A percentile compares a stretch with the other conserved stretches of the same genome.
These are phyloP conservation scores for Parsonsia alboflavescens DNA, from an alignment of 257 asterid genomes.

Conservation along the genomic window DNA sequence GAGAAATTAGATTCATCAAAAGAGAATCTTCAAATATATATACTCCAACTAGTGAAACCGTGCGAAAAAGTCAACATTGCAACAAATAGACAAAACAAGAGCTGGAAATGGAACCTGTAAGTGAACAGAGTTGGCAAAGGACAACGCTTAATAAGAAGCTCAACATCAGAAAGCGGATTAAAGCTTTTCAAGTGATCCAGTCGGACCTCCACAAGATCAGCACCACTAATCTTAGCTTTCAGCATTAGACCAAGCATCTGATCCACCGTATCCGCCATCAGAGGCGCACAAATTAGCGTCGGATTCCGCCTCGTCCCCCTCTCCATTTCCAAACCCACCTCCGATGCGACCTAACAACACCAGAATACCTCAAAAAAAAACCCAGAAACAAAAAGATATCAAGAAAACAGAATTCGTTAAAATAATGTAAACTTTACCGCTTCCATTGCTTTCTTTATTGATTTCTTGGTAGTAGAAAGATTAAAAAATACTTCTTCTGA, in stretches of 20 bases:
- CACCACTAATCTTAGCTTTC: slow-evolving; percentile 68
- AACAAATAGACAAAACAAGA: background rate
- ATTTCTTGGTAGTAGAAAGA: background rate
- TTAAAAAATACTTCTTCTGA: background rate
- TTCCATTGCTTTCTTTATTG: slow-evolving; percentile 15
- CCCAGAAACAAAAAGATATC: no score
- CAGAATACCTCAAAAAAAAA: slow-evolving; percentile 5
- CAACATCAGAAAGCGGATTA: slow-evolving; percentile 46
- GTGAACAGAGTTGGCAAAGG: slow-evolving; percentile 96
- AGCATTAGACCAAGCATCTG: slow-evolving; percentile 61
- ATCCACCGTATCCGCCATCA: slow-evolving; percentile 85
- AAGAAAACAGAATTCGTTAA: background rate
- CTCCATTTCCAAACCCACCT: slow-evolving; percentile 43
- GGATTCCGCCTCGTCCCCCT: slow-evolving; percentile 48
- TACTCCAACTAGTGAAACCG: background rate
- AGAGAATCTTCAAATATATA: background rate
- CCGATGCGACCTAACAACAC: slow-evolving; percentile 37
- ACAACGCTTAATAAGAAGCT: slow-evolving; percentile 49
- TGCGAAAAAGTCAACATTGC: background rate
- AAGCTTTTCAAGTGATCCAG: slow-evolving; percentile 77
- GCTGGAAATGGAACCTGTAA: slow-evolving; percentile 58
- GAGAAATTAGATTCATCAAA: background rate
- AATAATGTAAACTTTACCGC: slow-evolving; percentile 9
- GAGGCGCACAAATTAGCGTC: slow-evolving; percentile 86
- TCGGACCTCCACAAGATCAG: slow-evolving; percentile 89